Evolutionary conservation across 768 basidiomycete genomes (phyloP), one percentile per base, ranked within the genome.

Genomic region (Amanita pallidorosea): DNA sequence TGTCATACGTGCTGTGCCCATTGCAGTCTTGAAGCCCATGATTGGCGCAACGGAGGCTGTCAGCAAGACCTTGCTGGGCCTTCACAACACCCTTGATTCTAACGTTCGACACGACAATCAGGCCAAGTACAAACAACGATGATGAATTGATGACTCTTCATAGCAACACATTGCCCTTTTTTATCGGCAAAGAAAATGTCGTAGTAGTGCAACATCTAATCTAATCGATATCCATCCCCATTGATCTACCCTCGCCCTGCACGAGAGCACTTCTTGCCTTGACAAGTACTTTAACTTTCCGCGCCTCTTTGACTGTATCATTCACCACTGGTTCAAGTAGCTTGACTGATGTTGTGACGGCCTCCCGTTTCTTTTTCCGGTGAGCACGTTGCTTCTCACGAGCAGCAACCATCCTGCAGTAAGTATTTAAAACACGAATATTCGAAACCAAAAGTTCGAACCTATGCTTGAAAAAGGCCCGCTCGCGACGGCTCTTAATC

Each of bases 21-120:
- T 98, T 53, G 96, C 96, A 0, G 93, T 99, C 9, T 69, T 99
- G 57, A 93, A 90, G 60, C 93, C 96, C 2, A 95, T 96, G 91
- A 99, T 98, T 52, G 96, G 96, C 4, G 93, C 94, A 4, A 91
- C 85, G 45, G 95, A 96, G 66, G 96, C 96, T 2, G 86, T 98
- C 53, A 86, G 91, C 68, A 94, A 98, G 72, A 94, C 95, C 0
- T 68, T 98, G 34, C 76, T 97, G 49, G 96, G 96, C 7, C 73
- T 99, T 35, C 86, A 93, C 58, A 98, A 98, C 63, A 79, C 90
- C 42, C 69, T 99, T 59, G 93, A 98, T 65, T 93, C 95, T 8
- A 78, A 83, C 53, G 72, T 86, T 44, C 79, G 81, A 41, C 73
- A 79, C 47, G 92, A 95, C 62, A 86, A 85, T 57, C 87, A 88